Conservation (phyloP, 257 asterid species). For the Primulina huaijiensis region DNA sequence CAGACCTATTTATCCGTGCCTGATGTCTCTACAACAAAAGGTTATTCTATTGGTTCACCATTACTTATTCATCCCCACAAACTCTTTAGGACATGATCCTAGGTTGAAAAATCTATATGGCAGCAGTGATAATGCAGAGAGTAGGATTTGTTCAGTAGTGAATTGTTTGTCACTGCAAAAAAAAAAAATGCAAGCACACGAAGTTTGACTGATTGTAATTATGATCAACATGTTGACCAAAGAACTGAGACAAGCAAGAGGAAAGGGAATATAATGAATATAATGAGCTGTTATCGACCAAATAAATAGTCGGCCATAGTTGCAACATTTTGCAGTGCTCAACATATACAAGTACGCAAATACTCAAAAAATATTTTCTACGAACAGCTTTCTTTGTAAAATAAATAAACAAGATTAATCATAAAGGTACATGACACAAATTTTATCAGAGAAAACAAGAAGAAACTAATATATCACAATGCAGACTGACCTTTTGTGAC, state of each 20-base stretch:
- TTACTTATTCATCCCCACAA: too few relatives aligned
- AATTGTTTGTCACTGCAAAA: background rate
- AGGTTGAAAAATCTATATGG: background rate
- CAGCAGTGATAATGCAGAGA: background rate
- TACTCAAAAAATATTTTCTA: background rate
- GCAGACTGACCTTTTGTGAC: constrained; percentile 39
- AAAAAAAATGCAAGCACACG: background rate
- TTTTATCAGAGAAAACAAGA: background rate
- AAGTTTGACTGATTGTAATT: background rate
- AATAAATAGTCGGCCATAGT: background rate
- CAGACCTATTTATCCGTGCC: background rate
- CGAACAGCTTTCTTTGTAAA: background rate
- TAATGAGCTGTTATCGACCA: background rate
- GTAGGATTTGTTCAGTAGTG: background rate
- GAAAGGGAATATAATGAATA: background rate
- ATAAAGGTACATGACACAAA: background rate
- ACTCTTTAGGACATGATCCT: too few relatives aligned
- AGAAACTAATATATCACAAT: background rate
- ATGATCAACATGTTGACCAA: background rate
- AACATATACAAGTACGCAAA: background rate
- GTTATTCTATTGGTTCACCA: background rate
- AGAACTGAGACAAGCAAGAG: background rate
- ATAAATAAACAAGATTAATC: background rate
- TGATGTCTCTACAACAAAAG: background rate
- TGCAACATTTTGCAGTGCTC: too few relatives aligned